Evolutionary conservation across 345 rosid genomes (phyloP).

Genomic region (Brassica juncea): DNA sequence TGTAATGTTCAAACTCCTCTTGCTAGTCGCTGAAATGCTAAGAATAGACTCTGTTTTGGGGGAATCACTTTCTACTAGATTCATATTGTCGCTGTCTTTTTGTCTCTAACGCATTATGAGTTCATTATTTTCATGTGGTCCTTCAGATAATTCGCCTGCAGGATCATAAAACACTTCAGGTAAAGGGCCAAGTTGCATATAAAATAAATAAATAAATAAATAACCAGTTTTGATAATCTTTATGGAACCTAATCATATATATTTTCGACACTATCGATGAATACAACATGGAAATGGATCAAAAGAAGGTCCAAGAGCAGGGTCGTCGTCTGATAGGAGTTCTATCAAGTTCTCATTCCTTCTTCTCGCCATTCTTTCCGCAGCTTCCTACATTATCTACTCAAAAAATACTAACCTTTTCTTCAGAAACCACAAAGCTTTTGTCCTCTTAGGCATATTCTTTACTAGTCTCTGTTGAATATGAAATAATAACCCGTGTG

Average conservation of each 20-base stretch:
- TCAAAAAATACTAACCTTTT: slow-evolving; percentile 30
- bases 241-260: background rate
- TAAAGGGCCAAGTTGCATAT: slow-evolving; percentile 19
- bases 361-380: slow-evolving; percentile 46
- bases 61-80: background rate
- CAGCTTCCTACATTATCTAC: slow-evolving; percentile 46
- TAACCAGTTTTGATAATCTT: background rate
- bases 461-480: background rate
- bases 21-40: slow-evolving; percentile 64
- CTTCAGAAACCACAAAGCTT: background rate
- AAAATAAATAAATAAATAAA: too few relatives aligned
- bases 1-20: slow-evolving; percentile 87
- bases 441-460: slow-evolving; percentile 17
- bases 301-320: slow-evolving; percentile 48
- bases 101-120: background rate
- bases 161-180: slow-evolving; percentile 62
- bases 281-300: slow-evolving; percentile 54
- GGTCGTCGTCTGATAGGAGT: slow-evolving; percentile 58
- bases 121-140: background rate
- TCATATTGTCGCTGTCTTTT: background rate
- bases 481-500: background rate
- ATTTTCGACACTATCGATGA: background rate
- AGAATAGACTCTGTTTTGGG: background rate
- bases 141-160: slow-evolving; percentile 48
- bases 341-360: slow-evolving; percentile 49